These are phyloP conservation scores for Ceratocystis lukuohia DNA, from an alignment of 2,329 filamentous ascomycete genomes.

Conservation along the genomic window DNA sequence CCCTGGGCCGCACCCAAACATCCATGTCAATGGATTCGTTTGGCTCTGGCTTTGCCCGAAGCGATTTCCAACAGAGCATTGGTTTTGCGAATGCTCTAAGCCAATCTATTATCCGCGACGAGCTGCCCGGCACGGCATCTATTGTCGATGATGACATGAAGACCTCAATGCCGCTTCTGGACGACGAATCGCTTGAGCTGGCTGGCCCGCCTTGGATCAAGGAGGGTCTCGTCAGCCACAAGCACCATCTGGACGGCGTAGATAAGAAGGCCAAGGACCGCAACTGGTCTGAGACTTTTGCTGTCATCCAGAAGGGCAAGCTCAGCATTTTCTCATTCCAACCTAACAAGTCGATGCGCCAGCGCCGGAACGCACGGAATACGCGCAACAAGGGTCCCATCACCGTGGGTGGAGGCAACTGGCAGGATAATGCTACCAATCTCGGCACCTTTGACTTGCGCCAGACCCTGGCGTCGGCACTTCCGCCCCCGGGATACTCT, in stretches of 20 bases:
- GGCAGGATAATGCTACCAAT: constrained; percentile 91
- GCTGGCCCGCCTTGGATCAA: constrained; percentile 96
- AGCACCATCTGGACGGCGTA: constrained; percentile 81
- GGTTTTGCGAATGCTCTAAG: constrained; percentile 94
- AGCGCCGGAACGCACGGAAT: constrained; percentile 40
- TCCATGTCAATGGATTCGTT: constrained; percentile 90
- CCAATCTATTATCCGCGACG: constrained; percentile 86
- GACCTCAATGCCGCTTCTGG: constrained; percentile 53
- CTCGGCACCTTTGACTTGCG: constrained; percentile 77
- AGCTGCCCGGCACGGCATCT: constrained; percentile 41
- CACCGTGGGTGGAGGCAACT: constrained; percentile 87
- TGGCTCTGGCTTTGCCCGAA: constrained; percentile 57
- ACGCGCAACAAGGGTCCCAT: constrained; percentile 36
- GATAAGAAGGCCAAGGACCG: constrained; percentile 90
- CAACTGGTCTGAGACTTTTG: constrained; percentile 91
- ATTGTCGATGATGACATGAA: constrained; percentile 48
- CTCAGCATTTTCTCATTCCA: constrained; percentile 91
- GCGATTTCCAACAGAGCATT: constrained; percentile 89
- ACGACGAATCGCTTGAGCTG: constrained; percentile 85
- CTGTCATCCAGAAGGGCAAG: constrained; percentile 87
- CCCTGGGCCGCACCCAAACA: constrained; percentile 76
- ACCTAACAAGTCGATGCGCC: constrained; percentile 59
- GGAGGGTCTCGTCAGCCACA: constrained; percentile 89
- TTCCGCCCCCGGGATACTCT: constrained; percentile 86
- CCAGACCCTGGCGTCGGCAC: constrained; percentile 78